Evolutionary conservation across 2,329 filamentous ascomycete genomes (phyloP).

Genomic region (Didymella lethalis): DNA sequence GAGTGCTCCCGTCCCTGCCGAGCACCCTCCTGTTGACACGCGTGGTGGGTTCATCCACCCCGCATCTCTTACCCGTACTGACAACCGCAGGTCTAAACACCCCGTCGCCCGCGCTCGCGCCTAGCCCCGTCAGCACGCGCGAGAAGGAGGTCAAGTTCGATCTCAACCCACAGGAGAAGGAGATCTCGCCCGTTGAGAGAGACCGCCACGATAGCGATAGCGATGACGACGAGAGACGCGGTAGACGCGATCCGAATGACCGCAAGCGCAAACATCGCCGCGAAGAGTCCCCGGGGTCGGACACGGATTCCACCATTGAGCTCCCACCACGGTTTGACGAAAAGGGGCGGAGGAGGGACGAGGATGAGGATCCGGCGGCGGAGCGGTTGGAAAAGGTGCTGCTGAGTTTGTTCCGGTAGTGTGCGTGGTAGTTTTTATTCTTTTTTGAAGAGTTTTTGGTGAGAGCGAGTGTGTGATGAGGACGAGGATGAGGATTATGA

Average conservation of each 20-base stretch:
- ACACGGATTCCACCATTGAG: constrained; percentile 46
- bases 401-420: constrained; percentile 34
- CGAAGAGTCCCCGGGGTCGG: constrained; percentile 38
- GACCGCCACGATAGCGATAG: too few relatives aligned
- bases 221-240: constrained; percentile 7
- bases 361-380: constrained; percentile 49
- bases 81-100: constrained; percentile 33
- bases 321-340: constrained; percentile 49
- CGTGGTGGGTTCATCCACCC: constrained; percentile 28
- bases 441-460: not conserved
- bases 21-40: constrained; percentile 25
- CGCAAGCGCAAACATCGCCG: constrained; percentile 29
- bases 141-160: constrained; percentile 53
- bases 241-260: too few relatives aligned
- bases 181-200: constrained; percentile 21
- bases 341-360: constrained; percentile 36
- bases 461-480: not conserved
- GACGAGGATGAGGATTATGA: not conserved
- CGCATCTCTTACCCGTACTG: constrained; percentile 25
- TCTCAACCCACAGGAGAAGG: constrained; percentile 41
- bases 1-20: constrained; percentile 54
- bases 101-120: constrained; percentile 14
- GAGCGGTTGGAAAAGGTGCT: constrained; percentile 48
- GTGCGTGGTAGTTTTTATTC: not conserved
- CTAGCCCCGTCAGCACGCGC: constrained; percentile 26